Evolutionary conservation across 768 basidiomycete species (phyloP).

Genomic region (Terana coerulea): DNA sequence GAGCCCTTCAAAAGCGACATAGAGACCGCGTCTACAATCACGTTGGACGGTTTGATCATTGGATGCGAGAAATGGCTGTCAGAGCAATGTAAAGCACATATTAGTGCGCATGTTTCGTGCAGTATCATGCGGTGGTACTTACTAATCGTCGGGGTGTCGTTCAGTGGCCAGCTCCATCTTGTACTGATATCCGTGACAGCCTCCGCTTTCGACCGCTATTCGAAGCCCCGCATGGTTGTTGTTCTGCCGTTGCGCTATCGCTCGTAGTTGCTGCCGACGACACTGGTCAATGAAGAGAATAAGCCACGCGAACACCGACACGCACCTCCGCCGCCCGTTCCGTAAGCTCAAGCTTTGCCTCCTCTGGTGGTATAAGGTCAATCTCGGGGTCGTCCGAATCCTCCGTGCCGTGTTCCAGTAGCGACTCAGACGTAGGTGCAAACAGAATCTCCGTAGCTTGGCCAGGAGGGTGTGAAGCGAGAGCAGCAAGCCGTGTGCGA

Average conservation of each 20-base stretch:
- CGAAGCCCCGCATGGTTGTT: conserved; percentile 67
- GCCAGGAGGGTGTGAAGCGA: conserved; percentile 37
- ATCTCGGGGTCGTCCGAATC: conserved; percentile 62
- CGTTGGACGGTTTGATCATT: conserved; percentile 62
- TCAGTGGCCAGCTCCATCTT: conserved; percentile 76
- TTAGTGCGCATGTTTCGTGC: conserved; percentile 6
- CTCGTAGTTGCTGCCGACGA: conserved; percentile 64
- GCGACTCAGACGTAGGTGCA: conserved; percentile 43
- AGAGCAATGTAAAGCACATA: neutral
- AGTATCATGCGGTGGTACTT: conserved; percentile 30
- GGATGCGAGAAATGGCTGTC: conserved; percentile 71
- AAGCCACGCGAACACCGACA: neutral
- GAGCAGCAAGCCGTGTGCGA: neutral
- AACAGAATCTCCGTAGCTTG: conserved; percentile 37
- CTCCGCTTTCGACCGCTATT: conserved; percentile 87
- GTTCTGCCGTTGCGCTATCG: conserved; percentile 62
- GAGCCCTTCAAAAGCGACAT: conserved; percentile 83
- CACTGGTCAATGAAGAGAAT: neutral
- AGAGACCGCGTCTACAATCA: conserved; percentile 85
- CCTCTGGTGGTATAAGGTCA: conserved; percentile 49
- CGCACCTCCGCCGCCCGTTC: conserved; percentile 74
- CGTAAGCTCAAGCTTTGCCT: conserved; percentile 58
- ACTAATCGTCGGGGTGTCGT: conserved; percentile 81
- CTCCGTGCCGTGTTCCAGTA: conserved; percentile 37
- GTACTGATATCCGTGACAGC: conserved; percentile 97